These are phyloP conservation scores for Leishmania guyanensis DNA, from an alignment of 208 protist species.

Conservation along the genomic window DNA sequence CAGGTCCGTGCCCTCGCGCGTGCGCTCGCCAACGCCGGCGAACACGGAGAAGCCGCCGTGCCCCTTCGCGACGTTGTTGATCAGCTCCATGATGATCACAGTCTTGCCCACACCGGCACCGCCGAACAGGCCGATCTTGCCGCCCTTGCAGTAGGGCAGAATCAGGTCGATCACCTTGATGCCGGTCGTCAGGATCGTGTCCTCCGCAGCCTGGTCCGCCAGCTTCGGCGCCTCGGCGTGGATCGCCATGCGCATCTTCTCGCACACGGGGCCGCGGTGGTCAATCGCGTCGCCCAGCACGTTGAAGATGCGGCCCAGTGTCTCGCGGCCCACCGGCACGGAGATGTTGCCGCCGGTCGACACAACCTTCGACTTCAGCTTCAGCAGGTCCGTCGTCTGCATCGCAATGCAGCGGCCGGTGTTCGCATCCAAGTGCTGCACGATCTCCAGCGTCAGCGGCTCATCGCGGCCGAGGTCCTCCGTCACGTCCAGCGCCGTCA, in stretches of 20 bases:
- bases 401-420: constrained; percentile 98
- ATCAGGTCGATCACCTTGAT: constrained; percentile 99
- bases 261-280: constrained; percentile 95
- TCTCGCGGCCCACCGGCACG: constrained; percentile 96
- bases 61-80: constrained; percentile 99
- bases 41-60: constrained; percentile 99
- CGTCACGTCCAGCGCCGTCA: constrained; percentile 96
- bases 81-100: constrained; percentile 99
- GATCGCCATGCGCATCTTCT: constrained; percentile 92
- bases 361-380: constrained; percentile 92
- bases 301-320: constrained; percentile 98
- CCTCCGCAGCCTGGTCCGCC: constrained; percentile 92
- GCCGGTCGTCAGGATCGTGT: constrained; percentile 97
- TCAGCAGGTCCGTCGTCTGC: constrained; percentile 98
- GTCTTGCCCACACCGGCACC: constrained; percentile 99
- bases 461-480: constrained; percentile 77
- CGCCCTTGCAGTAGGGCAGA: constrained; percentile 98
- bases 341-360: constrained; percentile 96
- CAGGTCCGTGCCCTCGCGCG: constrained; percentile 98
- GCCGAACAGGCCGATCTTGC: constrained; percentile 99
- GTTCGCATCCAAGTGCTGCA: constrained; percentile 96
- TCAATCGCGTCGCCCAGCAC: constrained; percentile 99
- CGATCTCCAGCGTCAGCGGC: constrained; percentile 97
- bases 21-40: constrained; percentile 98
- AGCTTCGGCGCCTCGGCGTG: constrained; percentile 95